Conservation (phyloP, 257 asterid genomes). For the Eucommia ulmoides region DNA sequence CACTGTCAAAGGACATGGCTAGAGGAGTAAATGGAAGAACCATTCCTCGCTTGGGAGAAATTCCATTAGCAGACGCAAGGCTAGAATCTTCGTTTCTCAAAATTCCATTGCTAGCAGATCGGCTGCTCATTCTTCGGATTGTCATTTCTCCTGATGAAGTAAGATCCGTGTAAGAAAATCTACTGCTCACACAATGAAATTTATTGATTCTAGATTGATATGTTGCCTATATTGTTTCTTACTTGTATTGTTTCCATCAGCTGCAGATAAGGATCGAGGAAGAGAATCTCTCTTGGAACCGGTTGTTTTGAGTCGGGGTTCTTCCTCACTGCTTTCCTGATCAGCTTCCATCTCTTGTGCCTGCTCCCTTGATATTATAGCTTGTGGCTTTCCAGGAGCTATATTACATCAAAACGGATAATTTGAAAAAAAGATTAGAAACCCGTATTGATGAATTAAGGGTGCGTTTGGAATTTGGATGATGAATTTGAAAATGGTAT, state of each 20-base stretch:
- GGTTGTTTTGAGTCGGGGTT: neutral
- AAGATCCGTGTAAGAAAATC: neutral
- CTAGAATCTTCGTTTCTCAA: neutral
- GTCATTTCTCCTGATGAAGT: neutral
- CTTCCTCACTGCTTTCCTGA: neutral
- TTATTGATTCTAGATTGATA: neutral
- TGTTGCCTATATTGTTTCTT: neutral
- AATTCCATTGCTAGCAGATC: neutral
- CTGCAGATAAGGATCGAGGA: neutral
- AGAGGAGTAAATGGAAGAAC: slow-evolving; percentile 1
- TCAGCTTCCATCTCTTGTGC: neutral
- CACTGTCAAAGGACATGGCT: neutral
- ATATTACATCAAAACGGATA: neutral
- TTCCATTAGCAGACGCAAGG: neutral
- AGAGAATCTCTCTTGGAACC: neutral
- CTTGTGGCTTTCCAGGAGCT: slow-evolving; percentile 2
- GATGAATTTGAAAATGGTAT: no score
- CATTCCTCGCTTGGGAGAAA: neutral
- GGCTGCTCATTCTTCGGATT: neutral
- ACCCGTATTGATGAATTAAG: no score
- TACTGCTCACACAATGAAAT: neutral
- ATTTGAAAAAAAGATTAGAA: neutral
- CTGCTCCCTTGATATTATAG: neutral
- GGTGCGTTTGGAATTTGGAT: no score
- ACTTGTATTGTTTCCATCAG: neutral